Percentiles rank a stretch among this genome's conserved stretches.
These are phyloP conservation scores for Tieghemostelium lacteum DNA, from an alignment of 78 protist genomes.

Conservation along the genomic window DNA sequence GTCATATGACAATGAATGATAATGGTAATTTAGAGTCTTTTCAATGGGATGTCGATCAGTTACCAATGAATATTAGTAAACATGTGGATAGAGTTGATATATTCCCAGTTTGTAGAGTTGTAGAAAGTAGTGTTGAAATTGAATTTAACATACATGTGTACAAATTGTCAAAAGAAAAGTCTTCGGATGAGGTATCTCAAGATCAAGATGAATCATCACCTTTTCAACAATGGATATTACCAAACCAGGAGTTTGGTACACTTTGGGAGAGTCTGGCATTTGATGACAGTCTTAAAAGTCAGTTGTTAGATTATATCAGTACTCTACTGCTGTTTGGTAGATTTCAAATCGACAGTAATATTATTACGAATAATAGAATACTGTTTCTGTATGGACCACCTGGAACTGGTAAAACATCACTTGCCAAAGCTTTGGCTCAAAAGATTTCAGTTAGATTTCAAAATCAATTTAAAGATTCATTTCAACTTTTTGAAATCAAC, in stretches of 20 bases:
- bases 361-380: constrained; percentile 73
- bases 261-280: constrained; percentile 85
- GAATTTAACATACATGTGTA: constrained; percentile 3
- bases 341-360: constrained; percentile 72
- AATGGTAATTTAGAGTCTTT: too few species aligned
- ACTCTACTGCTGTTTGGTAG: constrained; percentile 47
- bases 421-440: constrained; percentile 95
- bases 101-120: too few species aligned
- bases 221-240: constrained; percentile 69
- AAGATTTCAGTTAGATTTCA: constrained; percentile 89
- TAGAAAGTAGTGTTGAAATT: not conserved
- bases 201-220: constrained; percentile 37
- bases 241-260: constrained; percentile 74
- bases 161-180: constrained; percentile 8
- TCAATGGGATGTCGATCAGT: too few species aligned
- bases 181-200: constrained; percentile 25
- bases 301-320: constrained; percentile 77
- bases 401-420: constrained; percentile 96
- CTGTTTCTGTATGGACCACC: constrained; percentile 98
- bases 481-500: constrained; percentile 88
- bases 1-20: too few species aligned
- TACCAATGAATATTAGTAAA: too few species aligned
- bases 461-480: constrained; percentile 18
- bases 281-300: constrained; percentile 61
- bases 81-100: too few species aligned